Conservation (phyloP, 495 filamentous ascomycete genomes). For the Hapsidospora chrysogenum region DNA sequence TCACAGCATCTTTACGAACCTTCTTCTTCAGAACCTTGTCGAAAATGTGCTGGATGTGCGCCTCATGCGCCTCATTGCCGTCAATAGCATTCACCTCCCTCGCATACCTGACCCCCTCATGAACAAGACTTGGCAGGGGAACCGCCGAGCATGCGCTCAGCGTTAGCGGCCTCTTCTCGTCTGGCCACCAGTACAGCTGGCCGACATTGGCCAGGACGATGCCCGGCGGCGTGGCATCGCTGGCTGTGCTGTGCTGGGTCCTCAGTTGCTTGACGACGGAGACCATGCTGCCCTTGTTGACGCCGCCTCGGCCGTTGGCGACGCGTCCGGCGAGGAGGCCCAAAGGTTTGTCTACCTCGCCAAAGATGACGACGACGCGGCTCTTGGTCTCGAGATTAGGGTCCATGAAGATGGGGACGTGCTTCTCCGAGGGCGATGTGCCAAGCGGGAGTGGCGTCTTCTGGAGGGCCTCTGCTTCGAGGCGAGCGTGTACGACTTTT, state of each 20-base stretch:
- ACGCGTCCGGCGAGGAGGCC: conserved; percentile 58
- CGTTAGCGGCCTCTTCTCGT: conserved; percentile 36
- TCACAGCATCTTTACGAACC: conserved; percentile 22
- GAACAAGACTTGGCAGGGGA: conserved; percentile 39
- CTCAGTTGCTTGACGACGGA: conserved; percentile 38
- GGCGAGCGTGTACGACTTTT: conserved; percentile 39
- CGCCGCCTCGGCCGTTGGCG: conserved; percentile 35
- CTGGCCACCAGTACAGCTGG: conserved; percentile 51
- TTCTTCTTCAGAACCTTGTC: conserved; percentile 35
- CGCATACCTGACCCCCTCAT: conserved; percentile 18
- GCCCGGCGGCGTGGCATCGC: conserved; percentile 18
- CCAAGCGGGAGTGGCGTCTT: conserved; percentile 42
- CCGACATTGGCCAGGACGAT: conserved; percentile 60
- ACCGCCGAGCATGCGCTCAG: conserved; percentile 29
- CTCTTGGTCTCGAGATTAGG: conserved; percentile 35
- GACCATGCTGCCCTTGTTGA: conserved; percentile 50
- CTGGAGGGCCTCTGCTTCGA: conserved; percentile 37
- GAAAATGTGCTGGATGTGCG: conserved; percentile 51
- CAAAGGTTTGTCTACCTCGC: conserved; percentile 52
- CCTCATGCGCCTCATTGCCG: conserved; percentile 26
- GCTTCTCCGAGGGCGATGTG: conserved; percentile 24
- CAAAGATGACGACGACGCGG: conserved; percentile 59
- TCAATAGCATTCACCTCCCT: conserved; percentile 37
- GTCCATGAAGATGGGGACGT: conserved; percentile 53
- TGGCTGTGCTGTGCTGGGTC: conserved; percentile 10